Conservation (phyloP, 2,329 filamentous ascomycete species). For the Phyllosticta ampelicida region DNA sequence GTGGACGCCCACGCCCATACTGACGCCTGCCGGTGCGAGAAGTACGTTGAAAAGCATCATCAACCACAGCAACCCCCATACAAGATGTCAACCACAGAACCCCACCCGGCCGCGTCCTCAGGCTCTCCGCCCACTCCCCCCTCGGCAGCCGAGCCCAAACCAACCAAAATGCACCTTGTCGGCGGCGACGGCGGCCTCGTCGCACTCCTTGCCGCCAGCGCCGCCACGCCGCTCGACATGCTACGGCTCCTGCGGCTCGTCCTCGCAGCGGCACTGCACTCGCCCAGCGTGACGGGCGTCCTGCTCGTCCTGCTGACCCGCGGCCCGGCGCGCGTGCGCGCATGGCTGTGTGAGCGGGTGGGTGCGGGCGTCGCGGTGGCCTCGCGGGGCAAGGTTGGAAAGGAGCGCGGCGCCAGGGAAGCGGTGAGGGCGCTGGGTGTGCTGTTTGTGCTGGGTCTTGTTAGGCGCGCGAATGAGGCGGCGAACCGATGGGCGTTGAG, state of each 20-base stretch:
- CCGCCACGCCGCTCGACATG: neutral
- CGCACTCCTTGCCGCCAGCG: neutral
- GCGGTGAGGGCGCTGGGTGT: constrained; percentile 20
- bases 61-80: neutral
- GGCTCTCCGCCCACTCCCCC: neutral
- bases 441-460: constrained; percentile 25
- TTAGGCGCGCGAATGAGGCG: constrained; percentile 17
- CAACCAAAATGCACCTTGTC: neutral
- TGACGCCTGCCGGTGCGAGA: neutral
- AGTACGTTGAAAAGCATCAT: neutral
- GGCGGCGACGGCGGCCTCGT: too few relatives aligned
- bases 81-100: neutral
- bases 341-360: neutral
- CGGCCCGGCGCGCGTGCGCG: neutral
- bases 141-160: neutral
- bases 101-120: neutral
- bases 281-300: constrained; percentile 2
- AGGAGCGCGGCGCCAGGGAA: neutral
- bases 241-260: neutral
- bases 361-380: neutral
- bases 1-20: neutral
- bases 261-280: neutral
- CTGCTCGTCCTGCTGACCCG: constrained; percentile 1
- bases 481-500: constrained; percentile 27
- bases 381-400: neutral